These are phyloP conservation scores for Nicotiana rustica DNA, from an alignment of 305 asterid genomes.

Conservation along the genomic window DNA sequence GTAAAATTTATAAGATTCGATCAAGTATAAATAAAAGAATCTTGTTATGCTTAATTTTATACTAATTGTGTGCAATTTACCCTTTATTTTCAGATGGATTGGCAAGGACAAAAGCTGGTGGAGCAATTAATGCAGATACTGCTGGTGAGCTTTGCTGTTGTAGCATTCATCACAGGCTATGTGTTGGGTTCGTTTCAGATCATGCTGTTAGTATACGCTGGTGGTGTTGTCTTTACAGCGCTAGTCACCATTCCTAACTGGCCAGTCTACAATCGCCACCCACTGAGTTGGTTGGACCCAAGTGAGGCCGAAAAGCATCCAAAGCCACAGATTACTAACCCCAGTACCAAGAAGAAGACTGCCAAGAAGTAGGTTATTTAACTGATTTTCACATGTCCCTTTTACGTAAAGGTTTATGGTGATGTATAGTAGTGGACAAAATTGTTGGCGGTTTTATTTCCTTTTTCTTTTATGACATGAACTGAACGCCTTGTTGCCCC, in stretches of 20 bases:
- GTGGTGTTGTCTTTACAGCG: constrained; percentile 77
- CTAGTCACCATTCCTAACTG: constrained; percentile 81
- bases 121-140: constrained; percentile 92
- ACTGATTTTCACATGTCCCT: constrained; percentile 27
- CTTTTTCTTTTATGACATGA: background rate
- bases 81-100: constrained; percentile 61
- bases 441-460: background rate
- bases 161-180: constrained; percentile 69
- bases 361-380: constrained; percentile 54
- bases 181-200: constrained; percentile 75
- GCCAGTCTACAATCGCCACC: constrained; percentile 81
- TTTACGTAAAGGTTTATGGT: background rate
- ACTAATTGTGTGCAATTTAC: background rate
- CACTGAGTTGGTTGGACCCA: constrained; percentile 86
- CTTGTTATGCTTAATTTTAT: background rate
- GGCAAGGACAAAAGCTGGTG: constrained; percentile 95
- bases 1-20: no score
- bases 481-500: background rate
- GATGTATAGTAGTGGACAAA: constrained; percentile 4
- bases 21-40: background rate
- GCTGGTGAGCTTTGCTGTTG: constrained; percentile 70
- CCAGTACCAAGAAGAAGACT: constrained; percentile 63
- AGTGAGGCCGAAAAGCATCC: constrained; percentile 87
- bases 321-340: constrained; percentile 61
- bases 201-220: constrained; percentile 71